Conservation (phyloP, 2,329 filamentous ascomycete genomes). For the Monosporascus sp. region DNA sequence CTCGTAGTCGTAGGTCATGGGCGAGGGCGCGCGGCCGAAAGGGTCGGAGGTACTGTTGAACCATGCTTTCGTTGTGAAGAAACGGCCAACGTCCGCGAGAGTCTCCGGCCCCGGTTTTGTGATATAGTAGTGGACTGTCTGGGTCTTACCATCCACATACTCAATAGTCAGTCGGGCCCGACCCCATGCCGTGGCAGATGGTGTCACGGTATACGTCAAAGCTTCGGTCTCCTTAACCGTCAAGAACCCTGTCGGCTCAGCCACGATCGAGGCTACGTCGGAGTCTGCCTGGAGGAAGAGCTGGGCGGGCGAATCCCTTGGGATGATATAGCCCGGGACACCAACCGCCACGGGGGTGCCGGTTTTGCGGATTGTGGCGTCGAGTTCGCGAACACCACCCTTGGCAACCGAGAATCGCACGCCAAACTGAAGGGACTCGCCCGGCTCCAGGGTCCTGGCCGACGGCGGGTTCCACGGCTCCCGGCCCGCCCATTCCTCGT, state of each 20-base stretch:
- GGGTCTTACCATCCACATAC: slow-evolving; percentile 41
- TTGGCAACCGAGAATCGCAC: slow-evolving; percentile 44
- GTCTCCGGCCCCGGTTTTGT: slow-evolving; percentile 40
- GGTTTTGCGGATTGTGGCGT: slow-evolving; percentile 36
- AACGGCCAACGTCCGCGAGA: slow-evolving; percentile 42
- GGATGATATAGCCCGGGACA: slow-evolving; percentile 50
- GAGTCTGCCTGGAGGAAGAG: slow-evolving; percentile 39
- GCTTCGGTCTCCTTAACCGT: slow-evolving; percentile 22
- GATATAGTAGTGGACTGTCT: slow-evolving; percentile 53
- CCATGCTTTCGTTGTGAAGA: slow-evolving; percentile 49
- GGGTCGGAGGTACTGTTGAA: slow-evolving; percentile 46
- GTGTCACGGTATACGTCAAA: slow-evolving; percentile 36
- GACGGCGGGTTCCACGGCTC: slow-evolving; percentile 52
- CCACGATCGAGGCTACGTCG: slow-evolving; percentile 32
- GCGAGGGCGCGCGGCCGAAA: slow-evolving; percentile 47
- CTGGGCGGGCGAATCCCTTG: slow-evolving; percentile 37
- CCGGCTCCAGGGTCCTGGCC: slow-evolving; percentile 37
- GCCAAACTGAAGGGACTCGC: slow-evolving; percentile 41
- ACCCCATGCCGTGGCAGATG: slow-evolving; percentile 41
- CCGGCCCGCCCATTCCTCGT: slow-evolving; percentile 46
- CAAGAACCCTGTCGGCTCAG: slow-evolving; percentile 33
- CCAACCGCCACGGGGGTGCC: slow-evolving; percentile 45
- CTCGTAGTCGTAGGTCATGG: slow-evolving; percentile 53
- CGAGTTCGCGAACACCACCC: slow-evolving; percentile 39
- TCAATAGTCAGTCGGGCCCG: slow-evolving; percentile 40